Evolutionary conservation across 352 stramenopile species (phyloP), one percentile per base, ranked within the genome.

Genomic region (Phytophthora ohioensis): DNA sequence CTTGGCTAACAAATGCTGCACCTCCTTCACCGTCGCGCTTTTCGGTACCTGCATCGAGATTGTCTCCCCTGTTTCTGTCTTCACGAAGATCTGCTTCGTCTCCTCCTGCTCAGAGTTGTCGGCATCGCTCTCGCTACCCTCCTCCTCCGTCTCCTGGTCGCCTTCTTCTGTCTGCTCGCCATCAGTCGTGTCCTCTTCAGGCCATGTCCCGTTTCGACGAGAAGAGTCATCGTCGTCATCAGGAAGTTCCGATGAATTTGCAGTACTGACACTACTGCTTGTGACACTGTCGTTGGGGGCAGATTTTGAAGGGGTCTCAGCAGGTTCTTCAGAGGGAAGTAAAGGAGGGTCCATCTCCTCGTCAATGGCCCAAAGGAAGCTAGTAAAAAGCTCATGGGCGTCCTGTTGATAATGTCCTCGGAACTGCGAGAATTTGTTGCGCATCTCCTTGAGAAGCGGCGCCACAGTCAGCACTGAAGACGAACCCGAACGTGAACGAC

Each of bases 331-430:
- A n/a, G 12, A 31, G 21, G 31, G 17, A 15, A 58, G 64, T 13
- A 63, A 43, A 5, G 79, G 78, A 36, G 83, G 83, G 35, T 91
- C 80, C 48, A 85, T 76, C 42, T 93, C 86, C 53, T 93, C 86
- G 43, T 93, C 86, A 39, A 93, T 86, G n/a, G 80, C 79, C 82
- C 82, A 98, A 15, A 99, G 71, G 8, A 99, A 81, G 64, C 91
- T 98, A 7, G 81, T 78, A 9, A 99, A 88, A 0, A 99, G 69
- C 72, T 99, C 98, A 68, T 99, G 95, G 5, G 95, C 91, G 70
- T 99, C 98, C 49, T 99, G 98, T 81, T 99, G 98, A 47, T 96
- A 89, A 68, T 92, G 86, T 3, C 97, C 97, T n/a, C 81, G 75
- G 69, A 99, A 99, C 30, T 94, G 90, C 5, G 88, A 81, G 72